Evolutionary conservation across 2,329 filamentous ascomycete species (phyloP), one percentile per base, ranked within the genome.

Genomic region (Xylaria sp.): DNA sequence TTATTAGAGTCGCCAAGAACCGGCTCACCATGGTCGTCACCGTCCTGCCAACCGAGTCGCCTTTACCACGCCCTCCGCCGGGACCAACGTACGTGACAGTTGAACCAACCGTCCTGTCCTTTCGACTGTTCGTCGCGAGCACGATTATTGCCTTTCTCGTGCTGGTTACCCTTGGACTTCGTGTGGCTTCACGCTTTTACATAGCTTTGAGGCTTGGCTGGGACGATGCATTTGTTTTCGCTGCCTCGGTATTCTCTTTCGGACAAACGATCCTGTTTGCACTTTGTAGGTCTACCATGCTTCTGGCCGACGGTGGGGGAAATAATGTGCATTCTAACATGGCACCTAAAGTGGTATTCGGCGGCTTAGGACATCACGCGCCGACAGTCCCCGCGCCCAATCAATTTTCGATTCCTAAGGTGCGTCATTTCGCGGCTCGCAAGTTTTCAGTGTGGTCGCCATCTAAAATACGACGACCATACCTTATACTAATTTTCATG

Each of bases 401-500:
- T 60, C 72, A 73, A 44, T 73, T 72, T 25, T 70, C 70, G 25
- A 72, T 72, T 41, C 72, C 72, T 1, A 73, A 72, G 66, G 71
- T 73, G 46, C 23, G 70, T 72, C 20, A 41, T 10, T 41, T 25
- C 5, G 15, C 13, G 52, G 12, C n/a, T 37, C 28, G n/a, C 20
- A 52, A 54, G 28, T n/a, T 7, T 48, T 39, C 3, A 13, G 2
- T 10, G 46, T 25, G 44, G n/a, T n/a, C n/a, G n/a, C n/a, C n/a
- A n/a, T n/a, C n/a, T n/a, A n/a, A n/a, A n/a, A n/a, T n/a, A n/a
- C n/a, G n/a, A n/a, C n/a, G n/a, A n/a, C n/a, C n/a, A n/a, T n/a
- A n/a, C n/a, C n/a, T 34, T 52, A 39, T 20, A 18, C 51, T 18
- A 15, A 63, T 23, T 28, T 56, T 66, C 20, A 66, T 55, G 12